phyloP scores from a whole-genome alignment of 2,329 filamentous ascomycete species.

The Pseudogymnoascus sp. region DNA sequence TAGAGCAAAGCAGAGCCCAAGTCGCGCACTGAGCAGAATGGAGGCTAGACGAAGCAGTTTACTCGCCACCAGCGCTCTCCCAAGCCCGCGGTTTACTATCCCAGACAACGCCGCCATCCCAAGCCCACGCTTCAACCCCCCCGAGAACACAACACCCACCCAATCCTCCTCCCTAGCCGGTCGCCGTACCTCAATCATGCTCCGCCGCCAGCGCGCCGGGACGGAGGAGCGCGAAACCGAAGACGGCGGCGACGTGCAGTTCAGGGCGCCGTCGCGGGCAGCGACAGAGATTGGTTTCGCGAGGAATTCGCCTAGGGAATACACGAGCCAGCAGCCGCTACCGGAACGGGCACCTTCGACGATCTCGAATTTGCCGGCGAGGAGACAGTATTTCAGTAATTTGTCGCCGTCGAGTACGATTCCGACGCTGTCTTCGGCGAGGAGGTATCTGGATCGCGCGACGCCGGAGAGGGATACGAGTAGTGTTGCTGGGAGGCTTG shows the following conservation, averaged over 20 bases:
- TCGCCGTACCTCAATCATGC: conserved; percentile 47
- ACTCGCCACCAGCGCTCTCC: conserved; percentile 23
- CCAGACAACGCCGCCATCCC: conserved; percentile 27
- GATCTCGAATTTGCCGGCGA: conserved; percentile 42
- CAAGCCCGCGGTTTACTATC: conserved; percentile 23
- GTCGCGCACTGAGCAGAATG: conserved; percentile 24
- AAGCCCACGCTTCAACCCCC: conserved; percentile 22
- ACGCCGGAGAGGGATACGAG: conserved; percentile 34
- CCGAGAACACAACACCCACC: conserved; percentile 29
- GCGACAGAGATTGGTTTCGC: conserved; percentile 43
- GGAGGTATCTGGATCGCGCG: conserved; percentile 42
- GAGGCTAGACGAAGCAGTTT: conserved; percentile 28
- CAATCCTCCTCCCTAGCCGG: conserved; percentile 42
- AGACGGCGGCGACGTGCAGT: conserved; percentile 41
- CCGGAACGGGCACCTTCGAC: conserved; percentile 29
- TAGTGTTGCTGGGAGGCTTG: conserved; percentile 29
- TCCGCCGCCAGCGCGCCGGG: conserved; percentile 26
- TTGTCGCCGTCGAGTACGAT: conserved; percentile 32
- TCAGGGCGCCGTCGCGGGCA: conserved; percentile 50
- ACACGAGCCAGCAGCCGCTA: conserved; percentile 30
- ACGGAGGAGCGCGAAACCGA: conserved; percentile 31
- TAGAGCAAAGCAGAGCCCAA: conserved; percentile 11
- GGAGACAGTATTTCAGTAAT: conserved; percentile 43
- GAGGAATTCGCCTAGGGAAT: conserved; percentile 32
- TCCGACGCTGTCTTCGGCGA: conserved; percentile 28